Evolutionary conservation across 225 moss, liverwort and hornwort species (phyloP).

Genomic region (Polytrichum commune): DNA sequence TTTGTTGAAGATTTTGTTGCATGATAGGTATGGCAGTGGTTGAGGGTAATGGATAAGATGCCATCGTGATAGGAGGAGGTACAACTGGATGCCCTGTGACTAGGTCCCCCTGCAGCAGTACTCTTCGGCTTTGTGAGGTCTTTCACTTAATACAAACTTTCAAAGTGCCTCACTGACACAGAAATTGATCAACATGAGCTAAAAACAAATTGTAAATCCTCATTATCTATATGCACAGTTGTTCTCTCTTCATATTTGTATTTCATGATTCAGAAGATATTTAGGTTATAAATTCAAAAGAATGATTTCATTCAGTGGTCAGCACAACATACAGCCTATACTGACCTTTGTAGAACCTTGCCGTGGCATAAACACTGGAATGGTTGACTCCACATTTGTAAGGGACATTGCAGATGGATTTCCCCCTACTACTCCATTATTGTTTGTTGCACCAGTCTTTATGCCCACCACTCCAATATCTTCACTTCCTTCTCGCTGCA

Average conservation of each 20-base stretch:
- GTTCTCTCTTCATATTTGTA: no score
- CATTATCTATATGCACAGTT: no score
- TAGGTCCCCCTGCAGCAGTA: constrained; percentile 64
- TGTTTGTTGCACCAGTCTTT: constrained; percentile 36
- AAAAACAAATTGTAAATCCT: no score
- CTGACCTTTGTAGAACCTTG: constrained; percentile 51
- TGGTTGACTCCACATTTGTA: constrained; percentile 59
- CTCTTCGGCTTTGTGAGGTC: background rate
- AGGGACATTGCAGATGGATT: constrained; percentile 51
- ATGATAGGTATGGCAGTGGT: constrained; percentile 58
- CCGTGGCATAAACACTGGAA: constrained; percentile 62
- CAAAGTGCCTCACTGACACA: no score
- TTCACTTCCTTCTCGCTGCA: constrained; percentile 58
- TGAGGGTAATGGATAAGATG: constrained; percentile 58
- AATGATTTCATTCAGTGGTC: no score
- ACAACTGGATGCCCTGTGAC: constrained; percentile 66
- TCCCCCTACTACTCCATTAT: constrained; percentile 39
- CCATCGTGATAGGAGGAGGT: constrained; percentile 41
- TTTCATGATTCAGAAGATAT: no score
- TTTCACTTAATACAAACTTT: no score
- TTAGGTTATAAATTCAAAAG: no score
- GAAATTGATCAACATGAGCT: no score
- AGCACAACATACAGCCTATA: background rate
- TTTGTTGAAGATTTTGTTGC: constrained; percentile 75
- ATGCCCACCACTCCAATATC: constrained; percentile 36